Percentiles rank a stretch among this genome's conserved stretches.
These are phyloP conservation scores for Thielaviopsis punctulata DNA, from an alignment of 2,329 filamentous ascomycete species.

Conservation along the genomic window DNA sequence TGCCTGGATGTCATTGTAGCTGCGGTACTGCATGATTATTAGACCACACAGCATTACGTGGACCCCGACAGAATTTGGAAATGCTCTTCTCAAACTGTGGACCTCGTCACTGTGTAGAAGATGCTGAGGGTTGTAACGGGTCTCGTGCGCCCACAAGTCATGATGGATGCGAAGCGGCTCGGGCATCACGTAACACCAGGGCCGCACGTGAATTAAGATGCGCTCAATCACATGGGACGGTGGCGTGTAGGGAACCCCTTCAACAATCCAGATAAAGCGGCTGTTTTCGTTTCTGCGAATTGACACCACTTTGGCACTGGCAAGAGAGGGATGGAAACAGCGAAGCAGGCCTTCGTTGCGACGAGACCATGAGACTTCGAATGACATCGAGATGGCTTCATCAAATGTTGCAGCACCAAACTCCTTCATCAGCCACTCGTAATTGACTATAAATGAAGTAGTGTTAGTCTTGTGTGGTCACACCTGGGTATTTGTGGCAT, in stretches of 20 bases:
- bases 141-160: constrained; percentile 3
- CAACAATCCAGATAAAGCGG: background rate
- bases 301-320: background rate
- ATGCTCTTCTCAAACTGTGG: background rate
- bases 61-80: constrained; percentile 1
- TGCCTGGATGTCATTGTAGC: background rate
- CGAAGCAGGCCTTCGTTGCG: background rate
- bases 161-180: background rate
- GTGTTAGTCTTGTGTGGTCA: too few relatives aligned
- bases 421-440: background rate
- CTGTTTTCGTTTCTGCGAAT: constrained; percentile 1
- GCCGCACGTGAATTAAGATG: constrained; percentile 1
- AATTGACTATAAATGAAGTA: background rate
- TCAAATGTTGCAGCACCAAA: background rate
- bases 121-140: background rate
- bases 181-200: constrained; percentile 7
- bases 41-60: constrained; percentile 4
- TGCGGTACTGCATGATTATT: constrained; percentile 1
- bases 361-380: background rate
- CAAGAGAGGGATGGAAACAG: constrained; percentile 2
- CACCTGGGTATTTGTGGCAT: too few relatives aligned
- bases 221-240: background rate
- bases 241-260: background rate
- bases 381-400: background rate
- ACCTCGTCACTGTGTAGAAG: constrained; percentile 1